phyloP scores from a whole-genome alignment of 1,139 yeast genomes.

The Hyphopichia burtonii region DNA sequence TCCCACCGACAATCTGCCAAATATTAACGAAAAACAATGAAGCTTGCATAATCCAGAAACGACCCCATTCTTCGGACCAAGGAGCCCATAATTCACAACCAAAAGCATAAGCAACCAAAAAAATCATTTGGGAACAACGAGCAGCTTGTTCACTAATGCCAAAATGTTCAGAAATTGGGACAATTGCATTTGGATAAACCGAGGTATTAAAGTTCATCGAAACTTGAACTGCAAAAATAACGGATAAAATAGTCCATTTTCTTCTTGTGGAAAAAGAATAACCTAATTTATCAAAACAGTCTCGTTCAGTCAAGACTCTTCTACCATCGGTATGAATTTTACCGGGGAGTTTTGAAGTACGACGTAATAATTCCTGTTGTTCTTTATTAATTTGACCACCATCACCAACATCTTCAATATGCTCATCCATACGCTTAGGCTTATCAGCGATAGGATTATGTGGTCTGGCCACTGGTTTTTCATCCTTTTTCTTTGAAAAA shows the following conservation, averaged over 20 bases:
- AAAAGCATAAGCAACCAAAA: constrained; percentile 34
- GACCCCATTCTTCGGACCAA: constrained; percentile 38
- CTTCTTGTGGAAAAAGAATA: constrained; percentile 23
- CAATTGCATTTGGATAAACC: constrained; percentile 29
- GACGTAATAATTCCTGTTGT: not conserved
- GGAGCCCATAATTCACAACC: constrained; percentile 45
- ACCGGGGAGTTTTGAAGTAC: constrained; percentile 1
- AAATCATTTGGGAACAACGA: constrained; percentile 32
- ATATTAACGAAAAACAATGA: constrained; percentile 32
- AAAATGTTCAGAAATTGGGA: constrained; percentile 25
- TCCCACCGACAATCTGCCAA: constrained; percentile 35
- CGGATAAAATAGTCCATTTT: constrained; percentile 32
- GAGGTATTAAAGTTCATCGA: constrained; percentile 40
- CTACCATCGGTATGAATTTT: constrained; percentile 17
- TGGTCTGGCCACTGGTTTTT: not conserved
- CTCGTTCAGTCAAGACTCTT: constrained; percentile 27
- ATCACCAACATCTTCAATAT: not conserved
- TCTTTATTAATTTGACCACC: not conserved
- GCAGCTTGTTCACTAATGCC: constrained; percentile 27
- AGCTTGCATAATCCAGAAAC: constrained; percentile 36
- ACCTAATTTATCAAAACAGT: constrained; percentile 32
- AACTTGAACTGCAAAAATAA: constrained; percentile 34
- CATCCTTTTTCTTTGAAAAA: not conserved
- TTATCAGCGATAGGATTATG: not conserved
- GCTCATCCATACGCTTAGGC: not conserved